These are phyloP conservation scores for Elsinoe batatas DNA, from an alignment of 2,329 filamentous ascomycete species.

Conservation along the genomic window DNA sequence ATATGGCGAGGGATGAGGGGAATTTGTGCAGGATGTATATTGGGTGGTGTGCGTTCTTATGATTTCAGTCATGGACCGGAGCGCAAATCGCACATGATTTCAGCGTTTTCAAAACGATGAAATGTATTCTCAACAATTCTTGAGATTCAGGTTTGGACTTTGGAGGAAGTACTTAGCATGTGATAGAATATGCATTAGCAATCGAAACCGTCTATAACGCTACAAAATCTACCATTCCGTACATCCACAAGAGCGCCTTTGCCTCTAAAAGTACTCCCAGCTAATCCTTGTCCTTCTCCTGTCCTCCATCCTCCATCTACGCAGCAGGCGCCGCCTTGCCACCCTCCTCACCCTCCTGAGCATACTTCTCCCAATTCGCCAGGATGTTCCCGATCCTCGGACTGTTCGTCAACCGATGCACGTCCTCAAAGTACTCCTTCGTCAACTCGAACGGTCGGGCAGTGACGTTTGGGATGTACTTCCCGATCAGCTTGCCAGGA, in stretches of 20 bases:
- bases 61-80: too few species aligned
- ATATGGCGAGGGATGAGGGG: slow-evolving; percentile 67
- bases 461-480: slow-evolving; percentile 99
- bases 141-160: too few species aligned
- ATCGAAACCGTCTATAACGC: slow-evolving; percentile 2
- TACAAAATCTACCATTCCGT: not conserved
- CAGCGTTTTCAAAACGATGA: too few species aligned
- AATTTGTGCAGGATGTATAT: slow-evolving; percentile 94
- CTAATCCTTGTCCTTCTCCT: not conserved
- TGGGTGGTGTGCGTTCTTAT: slow-evolving; percentile 37
- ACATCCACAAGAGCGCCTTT: not conserved
- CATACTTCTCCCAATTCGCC: slow-evolving; percentile 59
- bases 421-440: slow-evolving; percentile 99
- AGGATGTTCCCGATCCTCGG: slow-evolving; percentile 67
- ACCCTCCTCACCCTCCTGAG: slow-evolving; percentile 26
- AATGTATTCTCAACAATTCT: too few species aligned
- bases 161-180: too few species aligned
- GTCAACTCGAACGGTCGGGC: slow-evolving; percentile 90
- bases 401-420: slow-evolving; percentile 83
- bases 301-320: not conserved
- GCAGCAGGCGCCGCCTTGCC: slow-evolving; percentile 12
- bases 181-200: not conserved
- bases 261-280: not conserved
- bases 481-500: slow-evolving; percentile 89
- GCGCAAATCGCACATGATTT: too few species aligned